These are phyloP conservation scores for Rhynchosporium graminicola DNA, from an alignment of 2,329 filamentous ascomycete genomes.

Conservation along the genomic window DNA sequence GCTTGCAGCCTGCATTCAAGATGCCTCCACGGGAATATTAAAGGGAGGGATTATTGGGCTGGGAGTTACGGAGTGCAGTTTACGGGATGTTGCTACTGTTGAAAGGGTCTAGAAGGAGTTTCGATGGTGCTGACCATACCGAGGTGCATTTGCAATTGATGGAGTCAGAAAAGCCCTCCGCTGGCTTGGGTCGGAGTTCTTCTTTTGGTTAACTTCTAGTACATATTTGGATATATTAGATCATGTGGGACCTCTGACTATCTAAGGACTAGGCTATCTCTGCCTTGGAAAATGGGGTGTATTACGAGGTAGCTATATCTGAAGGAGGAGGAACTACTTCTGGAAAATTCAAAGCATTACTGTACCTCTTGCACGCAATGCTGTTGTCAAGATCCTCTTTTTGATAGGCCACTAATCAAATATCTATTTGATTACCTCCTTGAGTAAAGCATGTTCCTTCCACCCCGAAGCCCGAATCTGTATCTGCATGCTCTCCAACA, in stretches of 20 bases:
- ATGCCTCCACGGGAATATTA: background rate
- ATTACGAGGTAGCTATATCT: background rate
- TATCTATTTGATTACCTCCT: conserved; percentile 23
- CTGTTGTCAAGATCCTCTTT: background rate
- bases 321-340: background rate
- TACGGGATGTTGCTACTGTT: too few species aligned
- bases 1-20: background rate
- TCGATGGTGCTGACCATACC: background rate
- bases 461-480: conserved; percentile 51
- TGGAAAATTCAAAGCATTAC: background rate
- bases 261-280: background rate
- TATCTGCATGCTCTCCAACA: conserved; percentile 77
- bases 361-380: background rate
- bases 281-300: background rate
- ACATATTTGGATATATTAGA: conserved; percentile 4
- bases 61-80: background rate
- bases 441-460: conserved; percentile 34
- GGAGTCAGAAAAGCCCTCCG: conserved; percentile 7
- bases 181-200: background rate
- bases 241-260: conserved; percentile 1
- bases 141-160: conserved; percentile 4
- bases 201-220: conserved; percentile 11
- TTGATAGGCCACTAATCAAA: background rate
- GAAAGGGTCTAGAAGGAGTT: too few species aligned
- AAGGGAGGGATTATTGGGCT: background rate